A percentile compares a stretch with the other conserved stretches of the same genome.
These are phyloP conservation scores for Pelargonium cotyledonis DNA, from an alignment of 441 rosid species.

Conservation along the genomic window DNA sequence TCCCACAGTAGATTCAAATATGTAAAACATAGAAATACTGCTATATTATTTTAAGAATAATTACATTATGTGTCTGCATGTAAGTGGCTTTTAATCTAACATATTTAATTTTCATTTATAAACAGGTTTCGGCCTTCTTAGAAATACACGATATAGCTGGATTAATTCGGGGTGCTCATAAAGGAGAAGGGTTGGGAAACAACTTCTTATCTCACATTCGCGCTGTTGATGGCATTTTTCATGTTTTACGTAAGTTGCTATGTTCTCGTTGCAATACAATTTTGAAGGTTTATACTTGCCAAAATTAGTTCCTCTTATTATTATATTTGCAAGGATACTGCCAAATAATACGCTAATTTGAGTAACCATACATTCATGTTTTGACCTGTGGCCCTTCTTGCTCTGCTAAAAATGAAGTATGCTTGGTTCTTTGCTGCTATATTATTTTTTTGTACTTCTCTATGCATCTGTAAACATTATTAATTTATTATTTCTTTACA, in stretches of 20 bases:
- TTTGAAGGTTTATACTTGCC: neutral
- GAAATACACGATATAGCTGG: slow-evolving; percentile 99
- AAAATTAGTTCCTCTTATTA: too few species aligned
- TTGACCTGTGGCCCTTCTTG: too few species aligned
- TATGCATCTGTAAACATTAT: neutral
- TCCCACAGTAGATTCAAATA: too few species aligned
- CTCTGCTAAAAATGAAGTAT: too few species aligned
- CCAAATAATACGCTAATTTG: too few species aligned
- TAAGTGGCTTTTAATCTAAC: neutral
- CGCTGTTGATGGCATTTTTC: slow-evolving; percentile 99
- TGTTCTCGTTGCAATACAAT: neutral
- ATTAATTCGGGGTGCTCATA: slow-evolving; percentile 90
- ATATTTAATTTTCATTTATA: neutral
- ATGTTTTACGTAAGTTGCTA: slow-evolving; percentile 70
- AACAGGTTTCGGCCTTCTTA: slow-evolving; percentile 83
- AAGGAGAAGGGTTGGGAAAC: slow-evolving; percentile 97
- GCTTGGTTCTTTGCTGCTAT: too few species aligned
- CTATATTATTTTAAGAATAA: neutral
- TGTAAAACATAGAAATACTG: neutral
- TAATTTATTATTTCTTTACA: neutral
- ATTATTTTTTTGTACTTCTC: too few species aligned
- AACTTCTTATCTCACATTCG: slow-evolving; percentile 95
- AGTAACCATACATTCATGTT: too few species aligned
- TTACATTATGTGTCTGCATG: neutral
- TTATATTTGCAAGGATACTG: too few species aligned